Evolutionary conservation across 148 eudicot species (phyloP), one percentile per base, ranked within the genome.

Genomic region (Arbutus unedo): DNA sequence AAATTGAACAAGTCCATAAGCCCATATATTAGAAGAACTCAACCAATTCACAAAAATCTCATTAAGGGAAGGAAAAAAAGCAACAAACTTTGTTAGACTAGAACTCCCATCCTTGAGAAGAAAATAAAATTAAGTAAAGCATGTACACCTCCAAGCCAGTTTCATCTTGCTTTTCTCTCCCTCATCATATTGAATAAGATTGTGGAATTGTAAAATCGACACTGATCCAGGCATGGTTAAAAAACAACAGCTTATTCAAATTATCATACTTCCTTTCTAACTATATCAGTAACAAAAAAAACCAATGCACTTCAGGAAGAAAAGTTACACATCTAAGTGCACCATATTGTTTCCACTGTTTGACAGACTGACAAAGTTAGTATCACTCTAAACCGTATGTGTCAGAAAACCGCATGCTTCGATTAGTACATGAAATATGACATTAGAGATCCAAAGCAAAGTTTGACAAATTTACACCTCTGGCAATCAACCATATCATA

Each of bases 41-140:
- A n/a, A 44, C 50, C 10, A 44, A 78, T 23, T 15, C 9, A 56
- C 2, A 79, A 78, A 41, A 6, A 19, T 8, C 15, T 45, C n/a
- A 47, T n/a, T 16, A 8, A 73, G 51, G 75, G 13, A 73, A 44
- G 13, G 76, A 53, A 45, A 8, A 7, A 73, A 73, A 73, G 38
- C 23, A 73, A 38, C 41, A 43, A 70, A 68, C 47, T 14, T 44
- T 6, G 51, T 43, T 72, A 45, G 6, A 44, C 11, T 44, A 44
- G 21, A 72, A 72, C 47, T 73, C 76, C 76, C 18, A 45, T 45
- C 53, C 45, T 73, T 47, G 76, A 73, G 13, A 73, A 73, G 76
- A 73, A 73, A 45, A 45, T 19, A 73, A 44, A 23, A 43, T 19
- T 3, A 73, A 45, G 49, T 31, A 45, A 73, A 9, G 8, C 74